Conservation (phyloP, 2,329 filamentous ascomycete genomes). For the Fusarium sp. region DNA sequence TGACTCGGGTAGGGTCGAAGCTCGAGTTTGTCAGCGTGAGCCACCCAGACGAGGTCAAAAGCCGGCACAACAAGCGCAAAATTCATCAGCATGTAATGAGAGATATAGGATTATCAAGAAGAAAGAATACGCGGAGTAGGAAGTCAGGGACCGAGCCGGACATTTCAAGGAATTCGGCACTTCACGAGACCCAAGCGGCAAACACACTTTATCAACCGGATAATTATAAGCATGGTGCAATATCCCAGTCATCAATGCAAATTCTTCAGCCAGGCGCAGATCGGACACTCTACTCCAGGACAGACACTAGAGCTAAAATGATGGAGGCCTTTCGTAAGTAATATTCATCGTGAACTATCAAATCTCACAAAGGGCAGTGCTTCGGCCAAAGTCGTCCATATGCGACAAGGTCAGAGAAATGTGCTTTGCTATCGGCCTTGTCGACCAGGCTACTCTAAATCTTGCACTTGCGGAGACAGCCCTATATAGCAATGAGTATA, state of each 20-base stretch:
- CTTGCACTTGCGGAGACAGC: not conserved
- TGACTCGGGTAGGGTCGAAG: not conserved
- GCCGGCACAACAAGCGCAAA: not conserved
- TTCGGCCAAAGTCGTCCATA: not conserved
- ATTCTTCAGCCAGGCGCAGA: not conserved
- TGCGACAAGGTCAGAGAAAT: slow-evolving; percentile 1
- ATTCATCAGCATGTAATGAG: slow-evolving; percentile 8
- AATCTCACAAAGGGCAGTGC: not conserved
- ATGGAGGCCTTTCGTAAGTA: slow-evolving; percentile 2
- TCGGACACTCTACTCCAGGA: not conserved
- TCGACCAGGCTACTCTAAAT: not conserved
- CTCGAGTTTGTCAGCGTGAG: not conserved
- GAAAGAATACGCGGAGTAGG: not conserved
- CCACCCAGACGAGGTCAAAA: slow-evolving; percentile 2
- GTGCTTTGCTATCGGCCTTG: slow-evolving; percentile 3
- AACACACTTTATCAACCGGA: not conserved
- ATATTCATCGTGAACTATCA: not conserved
- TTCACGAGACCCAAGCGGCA: not conserved
- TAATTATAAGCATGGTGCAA: not conserved
- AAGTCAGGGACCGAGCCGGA: not conserved
- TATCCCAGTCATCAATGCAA: not conserved
- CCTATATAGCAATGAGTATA: not conserved
- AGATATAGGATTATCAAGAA: not conserved
- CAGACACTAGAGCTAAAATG: not conserved
- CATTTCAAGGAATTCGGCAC: not conserved